phyloP scores from a whole-genome alignment of 768 basidiomycete genomes.

The Kwoniella dendrophila region DNA sequence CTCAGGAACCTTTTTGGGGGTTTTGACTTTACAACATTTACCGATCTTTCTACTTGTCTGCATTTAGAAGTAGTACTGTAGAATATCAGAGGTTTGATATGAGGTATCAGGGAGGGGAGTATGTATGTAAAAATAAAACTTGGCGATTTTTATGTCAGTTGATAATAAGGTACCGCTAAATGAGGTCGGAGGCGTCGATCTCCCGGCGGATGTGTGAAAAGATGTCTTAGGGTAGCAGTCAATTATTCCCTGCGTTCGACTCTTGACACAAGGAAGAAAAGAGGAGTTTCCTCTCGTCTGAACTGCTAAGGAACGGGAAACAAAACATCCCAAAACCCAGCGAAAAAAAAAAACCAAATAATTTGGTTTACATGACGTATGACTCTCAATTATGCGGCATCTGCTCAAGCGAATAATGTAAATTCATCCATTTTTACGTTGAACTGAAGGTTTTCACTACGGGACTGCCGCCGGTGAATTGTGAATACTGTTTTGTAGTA shows the following conservation, averaged over 20 bases:
- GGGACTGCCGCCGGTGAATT: conserved; percentile 2
- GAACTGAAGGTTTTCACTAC: neutral
- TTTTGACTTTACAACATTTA: too few species aligned
- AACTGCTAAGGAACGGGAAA: too few species aligned
- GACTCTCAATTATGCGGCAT: neutral
- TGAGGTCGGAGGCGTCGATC: conserved; percentile 23
- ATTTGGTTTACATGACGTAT: too few species aligned
- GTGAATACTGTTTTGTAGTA: neutral
- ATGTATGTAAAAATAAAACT: neutral
- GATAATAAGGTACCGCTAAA: conserved; percentile 1
- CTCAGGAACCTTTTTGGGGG: conserved; percentile 4
- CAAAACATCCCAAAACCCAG: too few species aligned
- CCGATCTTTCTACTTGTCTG: too few species aligned
- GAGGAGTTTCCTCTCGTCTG: too few species aligned
- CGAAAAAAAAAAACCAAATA: too few species aligned
- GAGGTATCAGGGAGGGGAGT: neutral
- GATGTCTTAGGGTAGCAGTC: too few species aligned
- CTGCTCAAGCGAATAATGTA: neutral
- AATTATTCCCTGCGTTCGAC: too few species aligned
- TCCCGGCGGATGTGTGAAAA: conserved; percentile 19
- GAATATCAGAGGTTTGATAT: too few species aligned
- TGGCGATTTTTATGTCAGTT: neutral
- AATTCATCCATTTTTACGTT: neutral
- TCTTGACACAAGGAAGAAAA: too few species aligned
- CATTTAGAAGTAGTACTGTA: too few species aligned